A percentile compares a stretch with the other conserved stretches of the same genome.
Evolutionary conservation across 768 basidiomycete species (phyloP).

Genomic region (Candolleomyces aberdarensis): DNA sequence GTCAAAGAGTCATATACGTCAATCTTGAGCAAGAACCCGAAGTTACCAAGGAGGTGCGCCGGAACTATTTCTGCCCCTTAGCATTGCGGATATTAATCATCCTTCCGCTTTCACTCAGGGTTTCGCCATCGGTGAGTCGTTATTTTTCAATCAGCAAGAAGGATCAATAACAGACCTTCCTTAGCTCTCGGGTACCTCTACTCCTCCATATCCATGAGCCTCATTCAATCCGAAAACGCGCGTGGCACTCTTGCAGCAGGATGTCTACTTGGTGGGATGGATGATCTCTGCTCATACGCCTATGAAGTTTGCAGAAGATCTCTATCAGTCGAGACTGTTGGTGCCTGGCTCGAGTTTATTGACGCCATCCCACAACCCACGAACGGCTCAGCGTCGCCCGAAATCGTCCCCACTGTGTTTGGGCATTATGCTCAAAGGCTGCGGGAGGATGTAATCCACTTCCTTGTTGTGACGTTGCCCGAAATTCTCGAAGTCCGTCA

Average conservation of each 20-base stretch:
- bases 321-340: conserved; percentile 71
- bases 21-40: conserved; percentile 76
- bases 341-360: conserved; percentile 76
- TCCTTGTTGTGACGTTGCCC: conserved; percentile 73
- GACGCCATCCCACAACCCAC: conserved; percentile 47
- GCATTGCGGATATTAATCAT: conserved; percentile 11
- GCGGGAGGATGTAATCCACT: conserved; percentile 75
- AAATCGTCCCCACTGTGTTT: conserved; percentile 54
- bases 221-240: conserved; percentile 75
- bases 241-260: conserved; percentile 83
- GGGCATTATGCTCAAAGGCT: conserved; percentile 75
- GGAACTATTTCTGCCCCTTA: conserved; percentile 6
- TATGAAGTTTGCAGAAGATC: conserved; percentile 76
- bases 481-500: conserved; percentile 54
- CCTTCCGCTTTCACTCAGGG: conserved; percentile 39
- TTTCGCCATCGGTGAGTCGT: conserved; percentile 64
- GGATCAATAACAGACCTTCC: conserved; percentile 12
- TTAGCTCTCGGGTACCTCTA: conserved; percentile 79
- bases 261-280: conserved; percentile 83
- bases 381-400: conserved; percentile 52
- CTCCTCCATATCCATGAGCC: conserved; percentile 64
- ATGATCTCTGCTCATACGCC: conserved; percentile 76
- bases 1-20: conserved; percentile 69
- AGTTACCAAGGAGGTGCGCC: conserved; percentile 78
- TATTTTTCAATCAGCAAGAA: conserved; percentile 1